These are phyloP conservation scores for slime mould (Dictyostelium discoideum) DNA, from an alignment of 78 protist genomes.

Conservation along the genomic window DNA sequence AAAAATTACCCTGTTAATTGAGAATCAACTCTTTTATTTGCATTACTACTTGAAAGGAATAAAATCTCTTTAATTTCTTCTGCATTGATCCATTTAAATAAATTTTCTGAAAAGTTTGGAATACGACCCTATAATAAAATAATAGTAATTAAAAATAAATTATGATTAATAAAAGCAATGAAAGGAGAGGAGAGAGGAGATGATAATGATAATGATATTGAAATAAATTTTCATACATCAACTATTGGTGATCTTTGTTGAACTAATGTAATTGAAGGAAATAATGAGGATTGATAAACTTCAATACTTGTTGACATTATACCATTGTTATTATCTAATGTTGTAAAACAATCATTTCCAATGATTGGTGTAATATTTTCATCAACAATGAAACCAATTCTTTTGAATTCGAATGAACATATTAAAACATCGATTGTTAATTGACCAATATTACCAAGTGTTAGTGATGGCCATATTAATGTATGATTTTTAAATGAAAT, in stretches of 20 bases:
- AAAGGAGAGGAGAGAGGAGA: background rate
- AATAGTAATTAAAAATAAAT: too few species aligned
- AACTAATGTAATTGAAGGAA: slow-evolving; percentile 36
- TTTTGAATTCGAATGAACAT: slow-evolving; percentile 37
- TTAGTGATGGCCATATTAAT: slow-evolving; percentile 69
- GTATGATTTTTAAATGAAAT: slow-evolving; percentile 6
- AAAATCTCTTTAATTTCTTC: slow-evolving; percentile 27
- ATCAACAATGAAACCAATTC: slow-evolving; percentile 58
- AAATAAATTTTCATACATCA: background rate
- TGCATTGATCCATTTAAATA: slow-evolving; percentile 8
- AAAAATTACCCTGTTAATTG: slow-evolving; percentile 53
- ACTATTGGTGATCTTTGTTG: slow-evolving; percentile 79
- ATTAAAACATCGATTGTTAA: slow-evolving; percentile 43
- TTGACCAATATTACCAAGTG: slow-evolving; percentile 71
- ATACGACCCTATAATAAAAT: slow-evolving; percentile 25
- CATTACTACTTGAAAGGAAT: slow-evolving; percentile 72
- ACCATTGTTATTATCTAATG: slow-evolving; percentile 11
- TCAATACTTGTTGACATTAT: slow-evolving; percentile 26
- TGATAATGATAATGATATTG: background rate
- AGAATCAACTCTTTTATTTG: slow-evolving; percentile 76
- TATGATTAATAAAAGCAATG: too few species aligned
- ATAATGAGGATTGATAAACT: slow-evolving; percentile 27
- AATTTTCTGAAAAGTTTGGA: slow-evolving; percentile 10
- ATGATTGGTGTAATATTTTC: slow-evolving; percentile 53
- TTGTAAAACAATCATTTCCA: slow-evolving; percentile 64